phyloP scores from a whole-genome alignment of 805 yeast genomes.

The Blastobotrys peoriensis region DNA sequence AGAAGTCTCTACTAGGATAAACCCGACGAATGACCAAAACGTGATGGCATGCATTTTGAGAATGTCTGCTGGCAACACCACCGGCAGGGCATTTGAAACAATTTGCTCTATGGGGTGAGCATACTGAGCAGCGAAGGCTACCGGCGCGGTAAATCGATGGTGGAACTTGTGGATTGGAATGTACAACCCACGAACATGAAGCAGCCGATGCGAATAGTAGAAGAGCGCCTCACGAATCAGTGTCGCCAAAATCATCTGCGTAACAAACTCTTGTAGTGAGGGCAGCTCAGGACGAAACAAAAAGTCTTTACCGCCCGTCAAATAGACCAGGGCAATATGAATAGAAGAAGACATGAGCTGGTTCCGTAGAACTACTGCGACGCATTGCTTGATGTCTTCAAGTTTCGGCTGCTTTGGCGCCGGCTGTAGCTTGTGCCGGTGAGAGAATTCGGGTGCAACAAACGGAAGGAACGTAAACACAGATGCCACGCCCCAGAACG shows the following conservation, averaged over 20 bases:
- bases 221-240: constrained; percentile 12
- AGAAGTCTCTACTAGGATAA: constrained; percentile 14
- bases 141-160: constrained; percentile 14
- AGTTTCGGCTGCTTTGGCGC: constrained; percentile 9
- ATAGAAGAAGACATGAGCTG: constrained; percentile 5
- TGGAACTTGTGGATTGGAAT: constrained; percentile 11
- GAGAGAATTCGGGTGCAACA: constrained; percentile 8
- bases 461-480: background rate
- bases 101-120: constrained; percentile 12
- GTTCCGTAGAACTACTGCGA: constrained; percentile 9
- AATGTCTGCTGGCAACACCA: constrained; percentile 12
- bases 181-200: constrained; percentile 9
- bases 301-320: background rate
- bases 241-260: constrained; percentile 7
- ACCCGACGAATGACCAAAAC: constrained; percentile 15
- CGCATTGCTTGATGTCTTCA: constrained; percentile 11
- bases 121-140: constrained; percentile 13
- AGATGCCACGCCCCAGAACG: background rate
- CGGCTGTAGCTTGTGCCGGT: constrained; percentile 15
- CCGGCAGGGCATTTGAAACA: constrained; percentile 19
- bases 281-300: background rate
- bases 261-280: background rate
- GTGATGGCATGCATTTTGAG: constrained; percentile 11
- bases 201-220: constrained; percentile 9
- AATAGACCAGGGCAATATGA: constrained; percentile 1